These are phyloP conservation scores for Wallacemonas rigidus DNA, from an alignment of 208 protist species.

Conservation along the genomic window DNA sequence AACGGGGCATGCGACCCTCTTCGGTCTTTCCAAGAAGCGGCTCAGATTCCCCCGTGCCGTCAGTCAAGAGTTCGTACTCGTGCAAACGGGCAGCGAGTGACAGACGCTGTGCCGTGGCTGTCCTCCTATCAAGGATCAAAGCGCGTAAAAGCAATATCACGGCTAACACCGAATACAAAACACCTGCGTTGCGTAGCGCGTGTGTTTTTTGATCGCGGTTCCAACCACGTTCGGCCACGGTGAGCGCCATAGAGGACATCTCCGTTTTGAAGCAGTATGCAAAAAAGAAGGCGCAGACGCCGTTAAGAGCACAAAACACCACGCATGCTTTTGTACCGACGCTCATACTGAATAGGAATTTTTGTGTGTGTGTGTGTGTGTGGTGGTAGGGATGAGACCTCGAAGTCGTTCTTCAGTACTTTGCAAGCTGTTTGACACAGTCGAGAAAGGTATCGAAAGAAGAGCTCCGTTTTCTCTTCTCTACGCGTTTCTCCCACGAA, in stretches of 20 bases:
- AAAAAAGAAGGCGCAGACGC: constrained; percentile 69
- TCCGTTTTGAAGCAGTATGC: constrained; percentile 71
- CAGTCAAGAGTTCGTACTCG: constrained; percentile 12
- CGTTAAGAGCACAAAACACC: constrained; percentile 79
- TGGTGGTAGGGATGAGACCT: neutral
- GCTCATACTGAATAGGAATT: constrained; percentile 34
- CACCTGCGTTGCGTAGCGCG: constrained; percentile 62
- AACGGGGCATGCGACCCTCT: neutral
- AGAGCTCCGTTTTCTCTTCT: neutral
- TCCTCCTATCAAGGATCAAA: constrained; percentile 5
- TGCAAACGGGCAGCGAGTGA: constrained; percentile 1
- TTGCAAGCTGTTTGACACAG: neutral
- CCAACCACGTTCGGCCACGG: constrained; percentile 52
- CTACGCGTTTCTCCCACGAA: no score
- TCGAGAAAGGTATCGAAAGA: neutral
- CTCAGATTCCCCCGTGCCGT: neutral
- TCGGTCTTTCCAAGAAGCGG: neutral
- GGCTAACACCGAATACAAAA: constrained; percentile 67
- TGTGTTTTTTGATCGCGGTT: constrained; percentile 58
- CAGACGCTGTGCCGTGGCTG: neutral
- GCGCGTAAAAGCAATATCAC: constrained; percentile 35
- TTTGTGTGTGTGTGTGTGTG: neutral
- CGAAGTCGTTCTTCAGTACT: neutral
- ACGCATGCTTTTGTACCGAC: constrained; percentile 59
- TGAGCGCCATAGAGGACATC: constrained; percentile 70